Evolutionary conservation across 768 basidiomycete species (phyloP), one percentile per base, ranked within the genome.

Genomic region (Chalciporus pseudorubinellus): DNA sequence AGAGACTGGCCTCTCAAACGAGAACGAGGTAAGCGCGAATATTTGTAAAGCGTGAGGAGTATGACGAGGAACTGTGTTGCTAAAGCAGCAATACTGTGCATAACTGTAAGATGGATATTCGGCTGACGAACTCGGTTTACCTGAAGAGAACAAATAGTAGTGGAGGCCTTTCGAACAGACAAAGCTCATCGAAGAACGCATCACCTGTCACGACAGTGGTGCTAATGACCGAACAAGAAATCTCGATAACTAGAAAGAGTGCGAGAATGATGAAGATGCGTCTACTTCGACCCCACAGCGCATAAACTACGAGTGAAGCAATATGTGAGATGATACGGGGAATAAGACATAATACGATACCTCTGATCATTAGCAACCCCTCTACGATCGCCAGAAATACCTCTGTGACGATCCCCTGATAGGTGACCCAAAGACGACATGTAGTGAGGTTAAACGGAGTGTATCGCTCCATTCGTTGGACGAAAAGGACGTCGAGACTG

Each of bases 321-420:
- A 33, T 24, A 13, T 33, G 21, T 21, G 14, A n/a, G 36, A 39
- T 11, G 1, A 18, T 12, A 22, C 20, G 6, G 24, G 21, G 33
- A 19, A 36, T 6, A 9, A 42, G 12, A 20, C 3, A n/a, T 8
- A 18, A 41, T 24, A 13, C 19, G 12, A 6, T 53, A 58, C 56
- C 46, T 47, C 49, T 47, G 34, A 55, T 40, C 38, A 53, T 53
- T n/a, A 56, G 36, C 34, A 52, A 49, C 14, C 18, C 50, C n/a
- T 58, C 57, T 10, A 58, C 55, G 6, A 52, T 34, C 13, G 51
- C 44, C 11, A 53, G 31, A 26, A 53, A 48, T 24, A 53, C 36
- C 19, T 41, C 38, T 22, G 45, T 31, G 13, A 47, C 18, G 28
- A 43, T 22, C 10, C 43, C 49, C 19, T 58, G 56, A 43, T 56